These are phyloP conservation scores for Pythium angustatum DNA, from an alignment of 352 stramenopile genomes.

Conservation along the genomic window DNA sequence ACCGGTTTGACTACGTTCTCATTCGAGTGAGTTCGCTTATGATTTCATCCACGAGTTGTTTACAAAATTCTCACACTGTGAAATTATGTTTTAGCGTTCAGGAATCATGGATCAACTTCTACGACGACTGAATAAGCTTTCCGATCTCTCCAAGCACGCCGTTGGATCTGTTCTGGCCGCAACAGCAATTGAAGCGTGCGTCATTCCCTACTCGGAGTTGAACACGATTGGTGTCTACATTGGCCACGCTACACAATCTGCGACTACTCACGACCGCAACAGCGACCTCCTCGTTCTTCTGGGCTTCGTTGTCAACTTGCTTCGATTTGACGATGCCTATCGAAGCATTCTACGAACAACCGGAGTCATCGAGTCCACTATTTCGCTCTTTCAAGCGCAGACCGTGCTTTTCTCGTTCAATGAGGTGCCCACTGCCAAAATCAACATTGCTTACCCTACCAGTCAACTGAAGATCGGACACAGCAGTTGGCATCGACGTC, in stretches of 20 bases:
- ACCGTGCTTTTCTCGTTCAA: constrained; percentile 32
- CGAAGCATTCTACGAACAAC: constrained; percentile 37
- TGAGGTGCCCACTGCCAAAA: constrained; percentile 35
- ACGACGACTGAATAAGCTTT: constrained; percentile 42
- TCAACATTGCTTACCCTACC: constrained; percentile 54
- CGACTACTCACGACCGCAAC: neutral
- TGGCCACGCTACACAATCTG: constrained; percentile 28
- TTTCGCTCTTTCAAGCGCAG: constrained; percentile 48
- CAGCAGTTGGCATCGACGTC: constrained; percentile 20
- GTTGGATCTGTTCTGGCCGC: constrained; percentile 57
- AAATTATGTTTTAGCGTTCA: constrained; percentile 34
- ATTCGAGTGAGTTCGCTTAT: constrained; percentile 36
- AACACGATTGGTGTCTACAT: constrained; percentile 38
- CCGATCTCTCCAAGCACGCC: constrained; percentile 50
- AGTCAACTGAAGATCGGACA: constrained; percentile 37
- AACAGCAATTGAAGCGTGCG: constrained; percentile 53
- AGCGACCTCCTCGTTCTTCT: constrained; percentile 38
- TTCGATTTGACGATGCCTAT: constrained; percentile 49
- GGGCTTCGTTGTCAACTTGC: constrained; percentile 26
- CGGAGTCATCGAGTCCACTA: constrained; percentile 41
- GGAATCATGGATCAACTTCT: constrained; percentile 42
- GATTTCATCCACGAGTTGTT: neutral
- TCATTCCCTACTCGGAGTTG: constrained; percentile 60
- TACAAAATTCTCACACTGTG: neutral
- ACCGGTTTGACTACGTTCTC: constrained; percentile 54